Conservation (phyloP, 768 basidiomycete species). For the Daedaleopsis nitida region DNA sequence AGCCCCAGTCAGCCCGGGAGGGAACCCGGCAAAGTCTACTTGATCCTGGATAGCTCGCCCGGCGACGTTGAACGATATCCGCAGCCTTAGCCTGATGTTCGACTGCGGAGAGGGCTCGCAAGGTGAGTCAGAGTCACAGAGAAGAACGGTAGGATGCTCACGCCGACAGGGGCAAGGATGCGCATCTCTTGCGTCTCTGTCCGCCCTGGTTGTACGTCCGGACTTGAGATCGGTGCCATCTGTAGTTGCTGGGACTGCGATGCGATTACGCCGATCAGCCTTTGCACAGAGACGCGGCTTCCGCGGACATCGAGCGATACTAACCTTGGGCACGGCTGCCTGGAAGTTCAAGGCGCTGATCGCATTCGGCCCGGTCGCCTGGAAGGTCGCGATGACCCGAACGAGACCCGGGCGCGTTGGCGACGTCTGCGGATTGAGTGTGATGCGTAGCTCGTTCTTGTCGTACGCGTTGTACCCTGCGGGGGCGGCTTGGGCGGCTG, state of each 20-base stretch:
- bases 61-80: conserved; percentile 74
- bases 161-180: conserved; percentile 84
- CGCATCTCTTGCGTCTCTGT: conserved; percentile 96
- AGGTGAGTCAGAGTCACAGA: background rate
- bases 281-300: background rate
- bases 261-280: background rate
- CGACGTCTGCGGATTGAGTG: conserved; percentile 85
- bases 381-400: conserved; percentile 89
- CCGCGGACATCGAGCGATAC: conserved; percentile 1
- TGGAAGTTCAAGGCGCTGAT: conserved; percentile 85
- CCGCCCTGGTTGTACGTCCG: conserved; percentile 72
- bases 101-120: conserved; percentile 49
- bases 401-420: conserved; percentile 83
- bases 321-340: conserved; percentile 94
- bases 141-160: conserved; percentile 42
- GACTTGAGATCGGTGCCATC: conserved; percentile 96
- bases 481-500: conserved; percentile 48
- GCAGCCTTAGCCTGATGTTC: conserved; percentile 78
- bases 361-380: conserved; percentile 54
- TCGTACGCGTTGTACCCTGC: conserved; percentile 88
- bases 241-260: conserved; percentile 90
- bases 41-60: conserved; percentile 85
- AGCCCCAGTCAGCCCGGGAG: conserved; percentile 65
- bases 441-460: conserved; percentile 86
- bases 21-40: conserved; percentile 92